Conservation (phyloP, 2,329 filamentous ascomycete species). For the Hypoxylon sp. region DNA sequence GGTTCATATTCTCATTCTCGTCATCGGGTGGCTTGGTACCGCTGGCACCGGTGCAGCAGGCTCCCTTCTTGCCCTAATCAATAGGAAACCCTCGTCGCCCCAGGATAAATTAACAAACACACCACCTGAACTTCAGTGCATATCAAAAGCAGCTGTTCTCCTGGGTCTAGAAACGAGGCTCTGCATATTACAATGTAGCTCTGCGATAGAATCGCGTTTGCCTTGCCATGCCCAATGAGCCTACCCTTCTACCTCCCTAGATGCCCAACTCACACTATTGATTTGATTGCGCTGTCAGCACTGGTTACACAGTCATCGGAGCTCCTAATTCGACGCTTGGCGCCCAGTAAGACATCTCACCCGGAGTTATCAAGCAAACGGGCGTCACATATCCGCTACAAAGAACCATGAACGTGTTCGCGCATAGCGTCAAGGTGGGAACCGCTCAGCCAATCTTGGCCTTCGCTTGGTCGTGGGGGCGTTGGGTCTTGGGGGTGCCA, state of each 20-base stretch:
- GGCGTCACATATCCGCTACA: slow-evolving; percentile 29
- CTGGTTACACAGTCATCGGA: slow-evolving; percentile 23
- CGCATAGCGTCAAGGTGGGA: slow-evolving; percentile 22
- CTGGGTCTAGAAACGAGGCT: slow-evolving; percentile 1
- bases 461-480: slow-evolving; percentile 18
- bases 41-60: slow-evolving; percentile 6
- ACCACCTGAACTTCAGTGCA: neutral
- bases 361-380: slow-evolving; percentile 34
- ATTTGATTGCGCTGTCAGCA: slow-evolving; percentile 35
- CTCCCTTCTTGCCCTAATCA: slow-evolving; percentile 21
- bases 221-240: slow-evolving; percentile 28
- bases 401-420: slow-evolving; percentile 16
- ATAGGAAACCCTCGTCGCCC: slow-evolving; percentile 13
- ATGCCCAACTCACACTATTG: slow-evolving; percentile 41
- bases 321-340: slow-evolving; percentile 32
- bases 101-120: slow-evolving; percentile 13
- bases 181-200: neutral
- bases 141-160: slow-evolving; percentile 11
- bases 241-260: slow-evolving; percentile 10
- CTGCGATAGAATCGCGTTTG: slow-evolving; percentile 4
- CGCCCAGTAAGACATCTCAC: slow-evolving; percentile 31
- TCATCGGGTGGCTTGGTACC: slow-evolving; percentile 19
- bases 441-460: slow-evolving; percentile 20
- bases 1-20: slow-evolving; percentile 21
- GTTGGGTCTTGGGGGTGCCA: slow-evolving; percentile 1